Evolutionary conservation across 1,284 basidiomycete genomes (phyloP).

Genomic region (Amylostereum areolatum): DNA sequence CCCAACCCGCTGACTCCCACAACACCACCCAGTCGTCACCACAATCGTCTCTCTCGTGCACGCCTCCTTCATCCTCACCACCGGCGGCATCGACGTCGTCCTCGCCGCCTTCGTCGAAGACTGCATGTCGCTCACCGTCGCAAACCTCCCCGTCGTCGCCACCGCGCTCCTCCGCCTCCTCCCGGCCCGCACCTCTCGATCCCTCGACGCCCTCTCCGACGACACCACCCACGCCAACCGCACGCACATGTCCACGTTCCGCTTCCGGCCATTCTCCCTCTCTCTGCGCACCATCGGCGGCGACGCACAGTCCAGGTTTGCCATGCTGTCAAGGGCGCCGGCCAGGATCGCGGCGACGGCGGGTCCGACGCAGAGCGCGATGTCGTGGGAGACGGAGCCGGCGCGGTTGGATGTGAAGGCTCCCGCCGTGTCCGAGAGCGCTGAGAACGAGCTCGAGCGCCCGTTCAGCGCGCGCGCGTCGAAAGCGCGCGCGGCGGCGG

Average conservation of each 20-base stretch:
- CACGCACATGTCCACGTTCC: conserved; percentile 12
- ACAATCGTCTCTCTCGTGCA: conserved; percentile 36
- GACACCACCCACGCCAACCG: conserved; percentile 9
- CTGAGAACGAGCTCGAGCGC: too few relatives aligned
- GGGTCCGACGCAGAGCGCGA: too few relatives aligned
- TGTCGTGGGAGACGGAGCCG: too few relatives aligned
- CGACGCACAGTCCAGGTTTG: too few relatives aligned
- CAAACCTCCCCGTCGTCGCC: conserved; percentile 33
- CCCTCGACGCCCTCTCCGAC: neutral
- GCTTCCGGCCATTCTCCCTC: conserved; percentile 3
- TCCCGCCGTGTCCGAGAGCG: too few relatives aligned
- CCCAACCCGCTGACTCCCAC: neutral
- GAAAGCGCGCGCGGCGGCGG: too few relatives aligned
- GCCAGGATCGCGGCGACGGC: too few relatives aligned
- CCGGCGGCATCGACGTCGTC: conserved; percentile 25
- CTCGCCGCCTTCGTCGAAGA: conserved; percentile 36
- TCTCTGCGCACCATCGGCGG: too few relatives aligned
- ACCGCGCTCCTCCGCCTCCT: conserved; percentile 22
- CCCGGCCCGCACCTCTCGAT: neutral
- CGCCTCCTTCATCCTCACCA: conserved; percentile 27
- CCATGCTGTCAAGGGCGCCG: too few relatives aligned
- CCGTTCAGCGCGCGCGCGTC: too few relatives aligned
- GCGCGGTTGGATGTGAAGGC: too few relatives aligned
- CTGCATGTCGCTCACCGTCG: conserved; percentile 33
- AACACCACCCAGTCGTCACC: conserved; percentile 19